Evolutionary conservation across 495 filamentous ascomycete species (phyloP), one percentile per base, ranked within the genome.

Genomic region (Talaromyces liani): DNA sequence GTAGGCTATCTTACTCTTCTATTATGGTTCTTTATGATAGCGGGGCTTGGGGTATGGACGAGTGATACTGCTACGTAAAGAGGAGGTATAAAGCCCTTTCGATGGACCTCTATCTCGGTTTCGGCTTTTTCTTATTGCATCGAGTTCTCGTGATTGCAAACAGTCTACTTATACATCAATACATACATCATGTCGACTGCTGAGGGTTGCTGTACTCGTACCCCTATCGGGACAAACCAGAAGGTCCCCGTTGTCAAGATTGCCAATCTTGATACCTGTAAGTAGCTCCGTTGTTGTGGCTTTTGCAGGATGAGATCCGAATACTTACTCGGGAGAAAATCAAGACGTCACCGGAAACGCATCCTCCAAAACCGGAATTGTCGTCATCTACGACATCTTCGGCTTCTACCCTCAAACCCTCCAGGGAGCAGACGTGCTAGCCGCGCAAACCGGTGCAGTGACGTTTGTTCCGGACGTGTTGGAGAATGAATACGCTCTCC

Each of bases 221-320:
- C 62, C 53, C 62, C 62, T 25, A 58, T 63, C 31, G 62, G 62
- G 25, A 39, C 62, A 2, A 45, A 10, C 20, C 27, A 58, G n/a
- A 14, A 51, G 9, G 53, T 63, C 25, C 62, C 51, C 6, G 62
- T 63, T 65, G 79, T 82, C 39, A 82, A 79, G 20, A 72, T 90
- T 63, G 85, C 79, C 16, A 88, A 85, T 22, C 70, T 89, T 41
- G 89, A 88, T 63, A 90, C 88, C 22, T 93, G 87, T 89, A 68
- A 65, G 77, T 72, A 56, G 53, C 9, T 6, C 47, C 16, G 47
- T 2, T 18, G 14, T 33, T 31, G 39, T 33, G 41, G 53, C 58
- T 24, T 24, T 56, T n/a, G 24, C 2, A 20, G 39, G 4, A 27
- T 36, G 29, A 60, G 12, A 2, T 29, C 12, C 62, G 58, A 59